Conservation (phyloP, 305 asterid genomes). For the Euphrasia arctica region DNA sequence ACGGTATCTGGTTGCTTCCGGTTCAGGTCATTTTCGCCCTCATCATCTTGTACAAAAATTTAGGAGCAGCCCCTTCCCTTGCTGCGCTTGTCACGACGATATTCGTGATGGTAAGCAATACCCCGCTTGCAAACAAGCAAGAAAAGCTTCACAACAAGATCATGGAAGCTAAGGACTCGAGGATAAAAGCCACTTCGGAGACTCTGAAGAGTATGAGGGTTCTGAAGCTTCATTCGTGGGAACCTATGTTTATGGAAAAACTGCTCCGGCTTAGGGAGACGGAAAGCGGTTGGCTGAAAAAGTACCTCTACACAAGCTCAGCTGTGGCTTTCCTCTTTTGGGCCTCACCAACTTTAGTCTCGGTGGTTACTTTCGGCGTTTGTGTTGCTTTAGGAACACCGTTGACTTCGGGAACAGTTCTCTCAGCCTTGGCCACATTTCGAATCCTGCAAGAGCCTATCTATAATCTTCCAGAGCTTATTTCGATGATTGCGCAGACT, state of each 20-base stretch:
- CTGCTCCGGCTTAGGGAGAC: constrained; percentile 56
- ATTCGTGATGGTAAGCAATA: constrained; percentile 72
- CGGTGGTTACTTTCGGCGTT: constrained; percentile 70
- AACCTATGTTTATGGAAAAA: constrained; percentile 45
- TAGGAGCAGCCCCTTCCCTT: constrained; percentile 64
- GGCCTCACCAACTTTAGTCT: constrained; percentile 80
- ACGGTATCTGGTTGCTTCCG: constrained; percentile 84
- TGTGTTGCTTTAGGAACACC: constrained; percentile 64
- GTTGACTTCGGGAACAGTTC: constrained; percentile 66
- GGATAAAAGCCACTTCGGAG: constrained; percentile 77
- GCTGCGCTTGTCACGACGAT: constrained; percentile 68
- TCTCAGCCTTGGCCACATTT: constrained; percentile 79
- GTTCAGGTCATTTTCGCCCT: constrained; percentile 69
- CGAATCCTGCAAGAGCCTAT: constrained; percentile 85
- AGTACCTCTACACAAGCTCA: constrained; percentile 66
- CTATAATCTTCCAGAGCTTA: constrained; percentile 74
- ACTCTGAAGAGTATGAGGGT: constrained; percentile 71
- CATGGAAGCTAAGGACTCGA: constrained; percentile 73
- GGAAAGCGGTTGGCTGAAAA: constrained; percentile 56
- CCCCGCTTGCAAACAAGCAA: constrained; percentile 72
- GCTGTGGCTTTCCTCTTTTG: constrained; percentile 79
- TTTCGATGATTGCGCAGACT: constrained; percentile 71
- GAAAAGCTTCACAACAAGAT: constrained; percentile 57
- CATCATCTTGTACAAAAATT: constrained; percentile 56
- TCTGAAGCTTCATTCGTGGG: constrained; percentile 81